Evolutionary conservation across 2,329 filamentous ascomycete species (phyloP).

Genomic region (Fusarium miscanthi): DNA sequence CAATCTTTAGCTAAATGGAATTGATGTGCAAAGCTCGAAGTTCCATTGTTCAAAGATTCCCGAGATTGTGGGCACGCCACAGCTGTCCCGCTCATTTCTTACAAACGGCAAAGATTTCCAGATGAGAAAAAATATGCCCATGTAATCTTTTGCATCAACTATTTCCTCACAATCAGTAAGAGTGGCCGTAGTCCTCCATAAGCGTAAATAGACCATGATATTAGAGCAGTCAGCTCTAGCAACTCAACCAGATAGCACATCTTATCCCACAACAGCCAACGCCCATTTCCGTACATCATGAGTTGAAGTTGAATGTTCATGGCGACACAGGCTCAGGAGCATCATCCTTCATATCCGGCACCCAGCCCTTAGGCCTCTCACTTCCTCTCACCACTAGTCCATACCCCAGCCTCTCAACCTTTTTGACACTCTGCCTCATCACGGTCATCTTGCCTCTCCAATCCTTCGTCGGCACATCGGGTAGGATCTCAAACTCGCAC

Average conservation of each 20-base stretch:
- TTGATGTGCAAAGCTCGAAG: neutral
- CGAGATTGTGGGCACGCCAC: neutral
- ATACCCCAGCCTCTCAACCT: slow-evolving; percentile 93
- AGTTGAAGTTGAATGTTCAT: slow-evolving; percentile 1
- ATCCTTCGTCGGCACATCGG: slow-evolving; percentile 65
- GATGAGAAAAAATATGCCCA: neutral
- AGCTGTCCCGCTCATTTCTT: too few relatives aligned
- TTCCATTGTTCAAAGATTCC: neutral
- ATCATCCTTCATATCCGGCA: slow-evolving; percentile 75
- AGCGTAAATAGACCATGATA: neutral
- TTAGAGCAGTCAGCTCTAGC: slow-evolving; percentile 11
- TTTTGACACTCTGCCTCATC: slow-evolving; percentile 89
- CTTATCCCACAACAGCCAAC: slow-evolving; percentile 1
- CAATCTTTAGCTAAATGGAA: neutral
- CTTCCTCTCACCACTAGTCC: slow-evolving; percentile 87
- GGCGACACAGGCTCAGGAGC: slow-evolving; percentile 47
- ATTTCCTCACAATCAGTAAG: neutral
- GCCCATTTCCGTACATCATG: neutral
- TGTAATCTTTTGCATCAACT: neutral
- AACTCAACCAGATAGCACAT: slow-evolving; percentile 16
- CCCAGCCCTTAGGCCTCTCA: slow-evolving; percentile 91
- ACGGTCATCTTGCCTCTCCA: slow-evolving; percentile 84
- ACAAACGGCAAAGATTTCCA: neutral
- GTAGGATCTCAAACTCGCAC: slow-evolving; percentile 79
- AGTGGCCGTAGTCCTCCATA: neutral